phyloP scores from a whole-genome alignment of 2,329 filamentous ascomycete genomes.

The Paraphoma sp. region DNA sequence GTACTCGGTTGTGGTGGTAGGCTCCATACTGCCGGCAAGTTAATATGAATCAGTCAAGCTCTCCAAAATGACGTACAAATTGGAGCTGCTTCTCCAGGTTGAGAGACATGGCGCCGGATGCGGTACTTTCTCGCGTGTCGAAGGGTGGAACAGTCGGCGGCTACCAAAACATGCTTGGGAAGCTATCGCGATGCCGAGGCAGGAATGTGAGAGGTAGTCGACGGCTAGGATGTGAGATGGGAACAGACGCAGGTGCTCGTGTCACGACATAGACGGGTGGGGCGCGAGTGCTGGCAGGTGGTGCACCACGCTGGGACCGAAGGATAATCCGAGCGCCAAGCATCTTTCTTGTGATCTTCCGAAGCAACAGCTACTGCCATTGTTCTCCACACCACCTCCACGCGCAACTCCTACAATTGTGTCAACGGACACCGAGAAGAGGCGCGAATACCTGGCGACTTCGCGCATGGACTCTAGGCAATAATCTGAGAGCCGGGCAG shows the following conservation, averaged over 20 bases:
- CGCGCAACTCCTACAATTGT: conserved; percentile 15
- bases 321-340: neutral
- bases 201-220: neutral
- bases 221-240: conserved; percentile 2
- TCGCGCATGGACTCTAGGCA: conserved; percentile 37
- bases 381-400: conserved; percentile 16
- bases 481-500: conserved; percentile 30
- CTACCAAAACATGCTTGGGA: conserved; percentile 37
- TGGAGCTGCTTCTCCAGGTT: conserved; percentile 82
- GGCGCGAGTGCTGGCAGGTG: conserved; percentile 28
- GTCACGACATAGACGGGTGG: conserved; percentile 34
- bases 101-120: conserved; percentile 59
- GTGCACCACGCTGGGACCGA: conserved; percentile 4
- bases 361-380: conserved; percentile 6
- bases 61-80: conserved; percentile 67
- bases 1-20: conserved; percentile 77
- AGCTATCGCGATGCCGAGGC: neutral
- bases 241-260: conserved; percentile 25
- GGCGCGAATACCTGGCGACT: conserved; percentile 20
- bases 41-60: conserved; percentile 8
- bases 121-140: conserved; percentile 34
- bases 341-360: conserved; percentile 9
- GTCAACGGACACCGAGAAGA: conserved; percentile 15
- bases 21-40: conserved; percentile 71
- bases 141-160: conserved; percentile 21